A percentile compares a stretch with the other conserved stretches of the same genome.
Evolutionary conservation across 2,329 filamentous ascomycete genomes (phyloP).

Genomic region (Colletotrichum sp.): DNA sequence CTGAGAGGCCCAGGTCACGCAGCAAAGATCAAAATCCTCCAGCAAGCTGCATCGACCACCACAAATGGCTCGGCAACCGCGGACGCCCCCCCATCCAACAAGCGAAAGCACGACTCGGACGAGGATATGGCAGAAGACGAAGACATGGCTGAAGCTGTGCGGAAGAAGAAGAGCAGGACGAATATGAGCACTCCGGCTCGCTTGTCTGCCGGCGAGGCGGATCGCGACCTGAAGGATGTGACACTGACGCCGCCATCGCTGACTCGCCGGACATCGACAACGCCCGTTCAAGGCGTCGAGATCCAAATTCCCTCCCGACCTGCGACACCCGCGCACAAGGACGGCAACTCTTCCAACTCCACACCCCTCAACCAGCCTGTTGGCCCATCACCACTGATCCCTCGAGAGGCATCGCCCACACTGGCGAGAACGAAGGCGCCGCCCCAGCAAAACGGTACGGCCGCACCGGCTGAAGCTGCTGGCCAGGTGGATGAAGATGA

Average conservation of each 20-base stretch:
- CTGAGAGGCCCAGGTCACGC: conserved; percentile 51
- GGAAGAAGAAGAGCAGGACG: conserved; percentile 52
- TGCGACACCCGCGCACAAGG: conserved; percentile 58
- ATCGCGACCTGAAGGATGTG: conserved; percentile 23
- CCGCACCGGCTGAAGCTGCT: conserved; percentile 18
- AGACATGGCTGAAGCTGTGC: conserved; percentile 37
- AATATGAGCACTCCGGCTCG: conserved; percentile 31
- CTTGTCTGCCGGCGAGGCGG: conserved; percentile 23
- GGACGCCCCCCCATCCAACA: conserved; percentile 23
- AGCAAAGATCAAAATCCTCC: neutral
- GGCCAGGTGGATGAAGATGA: conserved; percentile 71
- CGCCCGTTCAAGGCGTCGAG: conserved; percentile 61
- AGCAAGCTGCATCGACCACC: neutral
- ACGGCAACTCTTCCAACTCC: conserved; percentile 43
- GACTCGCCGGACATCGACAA: conserved; percentile 53
- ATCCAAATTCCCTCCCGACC: conserved; percentile 69
- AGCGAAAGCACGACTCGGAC: conserved; percentile 31
- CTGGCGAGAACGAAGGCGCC: conserved; percentile 2
- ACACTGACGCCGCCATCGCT: conserved; percentile 46
- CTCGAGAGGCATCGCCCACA: conserved; percentile 25
- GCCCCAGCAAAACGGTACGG: conserved; percentile 18
- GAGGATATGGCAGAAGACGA: conserved; percentile 35
- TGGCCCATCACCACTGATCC: conserved; percentile 43
- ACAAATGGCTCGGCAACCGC: conserved; percentile 4
- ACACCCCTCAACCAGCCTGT: conserved; percentile 34